These are phyloP conservation scores for Begonia fuchsioides DNA, from an alignment of 306 rosid genomes.

Conservation along the genomic window DNA sequence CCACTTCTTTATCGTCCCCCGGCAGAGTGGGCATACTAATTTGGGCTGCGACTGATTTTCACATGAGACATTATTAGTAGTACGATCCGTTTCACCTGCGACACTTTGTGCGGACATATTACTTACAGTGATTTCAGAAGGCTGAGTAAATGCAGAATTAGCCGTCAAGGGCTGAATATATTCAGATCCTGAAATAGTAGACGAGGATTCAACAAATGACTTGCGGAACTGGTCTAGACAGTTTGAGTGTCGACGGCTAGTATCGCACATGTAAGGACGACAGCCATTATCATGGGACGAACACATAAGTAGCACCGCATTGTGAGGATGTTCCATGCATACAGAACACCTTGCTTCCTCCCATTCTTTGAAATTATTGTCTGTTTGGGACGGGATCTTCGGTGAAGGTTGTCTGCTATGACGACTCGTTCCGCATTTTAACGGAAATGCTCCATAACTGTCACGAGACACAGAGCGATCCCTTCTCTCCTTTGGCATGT, in stretches of 20 bases:
- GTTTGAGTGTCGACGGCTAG: constrained; percentile 4
- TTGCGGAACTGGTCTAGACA: constrained; percentile 6
- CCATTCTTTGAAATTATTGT: constrained; percentile 7
- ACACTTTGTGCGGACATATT: background rate
- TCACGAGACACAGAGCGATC: constrained; percentile 2
- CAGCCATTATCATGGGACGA: constrained; percentile 9
- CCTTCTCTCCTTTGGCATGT: constrained; percentile 13
- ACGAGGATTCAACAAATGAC: background rate
- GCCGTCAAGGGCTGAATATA: background rate
- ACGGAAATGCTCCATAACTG: constrained; percentile 1
- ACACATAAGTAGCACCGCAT: constrained; percentile 8
- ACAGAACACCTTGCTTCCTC: constrained; percentile 7
- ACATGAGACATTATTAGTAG: constrained; percentile 25
- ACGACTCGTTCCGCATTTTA: background rate
- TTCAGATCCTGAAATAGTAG: background rate
- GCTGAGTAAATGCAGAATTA: background rate
- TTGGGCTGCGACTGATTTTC: constrained; percentile 35
- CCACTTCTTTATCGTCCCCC: constrained; percentile 72
- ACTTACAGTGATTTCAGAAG: background rate
- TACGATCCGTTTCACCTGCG: background rate
- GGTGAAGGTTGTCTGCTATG: background rate
- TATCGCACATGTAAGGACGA: constrained; percentile 9
- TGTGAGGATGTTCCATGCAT: constrained; percentile 14
- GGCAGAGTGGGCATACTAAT: constrained; percentile 75
- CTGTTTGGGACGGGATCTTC: background rate